Percentiles rank a stretch among this genome's conserved stretches.
Evolutionary conservation across 176 grass and related monocot species (phyloP).

Genomic region (Oryza meridionalis): DNA sequence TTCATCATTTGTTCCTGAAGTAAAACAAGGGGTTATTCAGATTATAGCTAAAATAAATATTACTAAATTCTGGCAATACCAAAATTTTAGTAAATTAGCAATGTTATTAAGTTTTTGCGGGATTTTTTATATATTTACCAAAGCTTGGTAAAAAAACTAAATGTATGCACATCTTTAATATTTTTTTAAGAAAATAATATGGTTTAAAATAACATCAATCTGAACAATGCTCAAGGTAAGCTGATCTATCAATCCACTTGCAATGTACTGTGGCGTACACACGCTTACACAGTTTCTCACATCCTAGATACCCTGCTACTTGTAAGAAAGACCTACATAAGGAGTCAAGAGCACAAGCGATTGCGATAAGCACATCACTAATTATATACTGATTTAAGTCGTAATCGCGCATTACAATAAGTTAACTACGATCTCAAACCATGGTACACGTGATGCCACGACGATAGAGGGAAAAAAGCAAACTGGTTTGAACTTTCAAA

Average conservation of each 20-base stretch:
- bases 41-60: too few relatives aligned
- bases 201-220: too few relatives aligned
- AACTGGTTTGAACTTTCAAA: conserved; percentile 41
- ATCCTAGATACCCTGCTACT: neutral
- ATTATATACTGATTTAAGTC: conserved; percentile 5
- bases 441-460: conserved; percentile 24
- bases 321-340: neutral
- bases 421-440: conserved; percentile 32
- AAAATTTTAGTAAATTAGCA: too few relatives aligned
- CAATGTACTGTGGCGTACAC: neutral
- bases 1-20: neutral
- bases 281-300: neutral
- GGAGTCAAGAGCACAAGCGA: neutral
- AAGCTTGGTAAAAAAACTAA: too few relatives aligned
- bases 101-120: too few relatives aligned
- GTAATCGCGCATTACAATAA: conserved; percentile 38
- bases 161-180: too few relatives aligned
- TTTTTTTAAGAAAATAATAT: too few relatives aligned
- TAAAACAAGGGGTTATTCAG: neutral
- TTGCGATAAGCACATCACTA: conserved; percentile 28
- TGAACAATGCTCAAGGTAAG: neutral
- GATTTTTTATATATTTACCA: too few relatives aligned
- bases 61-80: too few relatives aligned
- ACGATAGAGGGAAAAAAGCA: neutral
- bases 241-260: neutral